Conservation (phyloP, 306 rosid genomes). For the Vachellia pachyceras region DNA sequence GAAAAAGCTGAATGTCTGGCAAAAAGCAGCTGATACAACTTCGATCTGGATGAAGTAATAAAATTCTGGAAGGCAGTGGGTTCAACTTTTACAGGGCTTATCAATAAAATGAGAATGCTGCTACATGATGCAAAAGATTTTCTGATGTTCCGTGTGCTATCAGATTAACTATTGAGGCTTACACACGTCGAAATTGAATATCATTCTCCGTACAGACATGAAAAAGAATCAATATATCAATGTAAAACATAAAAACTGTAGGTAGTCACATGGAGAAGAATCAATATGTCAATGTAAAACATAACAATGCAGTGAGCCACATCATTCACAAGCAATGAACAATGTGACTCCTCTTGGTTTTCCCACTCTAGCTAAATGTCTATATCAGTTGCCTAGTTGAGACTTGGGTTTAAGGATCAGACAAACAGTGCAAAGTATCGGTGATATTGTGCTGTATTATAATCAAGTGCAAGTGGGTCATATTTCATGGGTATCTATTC, state of each 20-base stretch:
- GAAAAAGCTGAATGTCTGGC: conserved; percentile 36
- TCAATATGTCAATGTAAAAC: not conserved
- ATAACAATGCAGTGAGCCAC: not conserved
- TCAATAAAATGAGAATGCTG: conserved; percentile 14
- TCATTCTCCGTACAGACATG: not conserved
- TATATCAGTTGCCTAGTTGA: conserved; percentile 20
- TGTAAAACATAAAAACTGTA: not conserved
- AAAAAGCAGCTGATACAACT: conserved; percentile 6
- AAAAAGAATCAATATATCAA: conserved; percentile 7
- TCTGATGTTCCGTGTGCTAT: conserved; percentile 5
- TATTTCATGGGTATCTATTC: not conserved
- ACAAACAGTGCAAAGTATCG: not conserved
- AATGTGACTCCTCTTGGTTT: not conserved
- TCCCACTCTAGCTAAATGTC: not conserved
- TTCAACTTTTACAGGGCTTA: conserved; percentile 16
- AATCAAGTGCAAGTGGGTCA: not conserved
- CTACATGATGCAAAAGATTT: not conserved
- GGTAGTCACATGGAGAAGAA: not conserved
- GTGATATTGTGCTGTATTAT: not conserved
- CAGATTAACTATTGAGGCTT: not conserved
- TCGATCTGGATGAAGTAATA: conserved; percentile 8
- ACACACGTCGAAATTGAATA: not conserved
- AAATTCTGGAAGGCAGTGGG: not conserved
- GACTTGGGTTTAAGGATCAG: conserved; percentile 33
- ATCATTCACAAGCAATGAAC: not conserved